A percentile compares a stretch with the other conserved stretches of the same genome.
Evolutionary conservation across 805 yeast genomes (phyloP).

Genomic region (Myxozyma melibiosi): DNA sequence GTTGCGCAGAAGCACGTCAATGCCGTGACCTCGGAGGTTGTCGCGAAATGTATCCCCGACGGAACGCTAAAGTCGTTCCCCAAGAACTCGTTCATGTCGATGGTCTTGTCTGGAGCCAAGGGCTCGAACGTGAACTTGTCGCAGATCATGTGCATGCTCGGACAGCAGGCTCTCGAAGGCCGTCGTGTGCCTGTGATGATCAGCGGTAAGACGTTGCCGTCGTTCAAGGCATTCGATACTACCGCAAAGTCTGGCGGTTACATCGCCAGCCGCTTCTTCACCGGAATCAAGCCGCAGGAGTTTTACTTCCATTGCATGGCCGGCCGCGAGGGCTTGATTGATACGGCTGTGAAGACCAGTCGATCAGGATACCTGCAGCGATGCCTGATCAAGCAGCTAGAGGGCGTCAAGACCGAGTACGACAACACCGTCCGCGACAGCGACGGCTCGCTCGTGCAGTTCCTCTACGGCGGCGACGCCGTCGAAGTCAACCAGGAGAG

Average conservation of each 20-base stretch:
- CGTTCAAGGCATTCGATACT: conserved; percentile 95
- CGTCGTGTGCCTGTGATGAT: conserved; percentile 99
- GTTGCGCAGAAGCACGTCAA: conserved; percentile 92
- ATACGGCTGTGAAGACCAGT: conserved; percentile 98
- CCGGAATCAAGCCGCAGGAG: conserved; percentile 97
- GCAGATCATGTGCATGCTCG: conserved; percentile 98
- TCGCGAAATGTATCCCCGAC: conserved; percentile 88
- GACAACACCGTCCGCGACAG: conserved; percentile 95
- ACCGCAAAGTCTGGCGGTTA: conserved; percentile 99
- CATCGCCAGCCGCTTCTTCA: conserved; percentile 93
- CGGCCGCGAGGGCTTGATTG: conserved; percentile 99
- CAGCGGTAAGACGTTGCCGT: conserved; percentile 94
- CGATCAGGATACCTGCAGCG: conserved; percentile 98
- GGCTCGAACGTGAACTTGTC: conserved; percentile 98
- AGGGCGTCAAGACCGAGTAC: conserved; percentile 91
- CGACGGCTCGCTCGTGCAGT: conserved; percentile 87
- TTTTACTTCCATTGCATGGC: conserved; percentile 99
- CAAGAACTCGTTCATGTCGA: conserved; percentile 94
- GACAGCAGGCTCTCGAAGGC: conserved; percentile 99
- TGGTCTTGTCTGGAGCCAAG: conserved; percentile 99
- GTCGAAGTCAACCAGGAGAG: conserved; percentile 93
- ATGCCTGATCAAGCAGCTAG: conserved; percentile 96
- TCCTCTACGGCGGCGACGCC: conserved; percentile 97
- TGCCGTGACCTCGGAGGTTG: conserved; percentile 90
- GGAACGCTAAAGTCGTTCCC: conserved; percentile 97